Conservation (phyloP, 1,139 yeast genomes). For the Hemisphaericaspora xylofermentans region DNA sequence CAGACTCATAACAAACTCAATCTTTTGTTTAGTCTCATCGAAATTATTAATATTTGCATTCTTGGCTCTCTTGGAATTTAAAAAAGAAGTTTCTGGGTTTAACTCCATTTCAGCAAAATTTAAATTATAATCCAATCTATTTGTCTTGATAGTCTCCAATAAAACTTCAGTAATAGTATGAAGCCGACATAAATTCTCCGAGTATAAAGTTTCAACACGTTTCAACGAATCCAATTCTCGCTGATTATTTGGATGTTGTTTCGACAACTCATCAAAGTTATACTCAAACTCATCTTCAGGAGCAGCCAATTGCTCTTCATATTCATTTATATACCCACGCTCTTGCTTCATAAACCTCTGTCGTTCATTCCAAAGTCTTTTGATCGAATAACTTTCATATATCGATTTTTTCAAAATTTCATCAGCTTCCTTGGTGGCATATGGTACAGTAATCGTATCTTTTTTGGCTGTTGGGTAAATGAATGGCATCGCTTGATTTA, state of each 20-base stretch:
- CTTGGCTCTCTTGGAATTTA: constrained; percentile 9
- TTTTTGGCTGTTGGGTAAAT: constrained; percentile 52
- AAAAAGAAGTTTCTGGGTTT: constrained; percentile 34
- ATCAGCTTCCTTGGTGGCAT: constrained; percentile 75
- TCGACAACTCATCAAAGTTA: constrained; percentile 16
- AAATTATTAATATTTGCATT: constrained; percentile 9
- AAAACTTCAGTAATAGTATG: constrained; percentile 64
- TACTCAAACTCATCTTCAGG: constrained; percentile 21
- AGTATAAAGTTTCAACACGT: constrained; percentile 63
- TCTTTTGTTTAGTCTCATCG: constrained; percentile 21
- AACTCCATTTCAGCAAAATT: constrained; percentile 40
- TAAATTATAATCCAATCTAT: constrained; percentile 35
- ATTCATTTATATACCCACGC: constrained; percentile 56
- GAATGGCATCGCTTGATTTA: constrained; percentile 78
- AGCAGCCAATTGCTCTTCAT: constrained; percentile 11
- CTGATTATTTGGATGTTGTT: constrained; percentile 30
- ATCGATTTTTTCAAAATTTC: constrained; percentile 59
- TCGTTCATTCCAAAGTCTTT: constrained; percentile 72
- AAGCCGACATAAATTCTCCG: constrained; percentile 49
- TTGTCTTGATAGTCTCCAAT: constrained; percentile 59
- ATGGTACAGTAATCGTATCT: constrained; percentile 51
- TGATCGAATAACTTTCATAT: constrained; percentile 61
- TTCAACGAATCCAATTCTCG: constrained; percentile 45
- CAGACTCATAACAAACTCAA: constrained; percentile 30
- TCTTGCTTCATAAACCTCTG: constrained; percentile 72